Conservation (phyloP, 2,329 filamentous ascomycete species). For the Apiospora hydei region DNA sequence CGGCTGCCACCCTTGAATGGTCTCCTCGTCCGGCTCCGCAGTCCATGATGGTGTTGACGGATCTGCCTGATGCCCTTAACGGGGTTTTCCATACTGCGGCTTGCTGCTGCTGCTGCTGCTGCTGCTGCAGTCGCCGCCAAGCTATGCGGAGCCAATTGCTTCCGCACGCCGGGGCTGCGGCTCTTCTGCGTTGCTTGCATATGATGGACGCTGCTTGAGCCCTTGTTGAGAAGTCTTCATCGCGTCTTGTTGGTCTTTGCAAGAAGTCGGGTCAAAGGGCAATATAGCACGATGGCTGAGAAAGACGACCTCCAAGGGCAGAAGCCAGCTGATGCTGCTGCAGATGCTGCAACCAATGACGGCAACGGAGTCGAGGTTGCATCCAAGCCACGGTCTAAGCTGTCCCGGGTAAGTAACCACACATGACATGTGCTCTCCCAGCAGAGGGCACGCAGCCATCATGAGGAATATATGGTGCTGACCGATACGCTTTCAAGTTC, state of each 20-base stretch:
- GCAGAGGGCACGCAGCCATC: not conserved
- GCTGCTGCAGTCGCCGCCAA: not conserved
- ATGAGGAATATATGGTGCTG: not conserved
- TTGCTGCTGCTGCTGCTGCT: not conserved
- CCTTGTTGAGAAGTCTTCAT: conserved; percentile 20
- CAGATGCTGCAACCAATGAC: not conserved
- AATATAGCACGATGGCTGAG: conserved; percentile 5
- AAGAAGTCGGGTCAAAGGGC: not conserved
- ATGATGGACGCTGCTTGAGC: conserved; percentile 12
- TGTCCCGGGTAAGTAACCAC: not conserved
- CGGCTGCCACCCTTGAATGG: conserved; percentile 1
- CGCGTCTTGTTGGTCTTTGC: conserved; percentile 22
- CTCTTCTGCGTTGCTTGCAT: conserved; percentile 12
- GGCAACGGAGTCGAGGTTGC: conserved; percentile 1
- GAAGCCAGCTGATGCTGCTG: conserved; percentile 1
- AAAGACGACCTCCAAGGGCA: conserved; percentile 15
- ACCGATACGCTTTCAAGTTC: conserved; percentile 27
- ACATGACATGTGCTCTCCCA: not conserved
- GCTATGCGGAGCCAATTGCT: conserved; percentile 17
- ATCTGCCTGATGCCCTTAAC: conserved; percentile 2
- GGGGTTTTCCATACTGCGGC: conserved; percentile 5
- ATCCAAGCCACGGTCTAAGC: not conserved
- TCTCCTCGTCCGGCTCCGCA: conserved; percentile 8
- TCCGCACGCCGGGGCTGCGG: conserved; percentile 19
- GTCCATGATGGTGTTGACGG: not conserved